Evolutionary conservation across 176 grass and related monocot species (phyloP), one percentile per base, ranked within the genome.

Genomic region (Lolium multiflorum): DNA sequence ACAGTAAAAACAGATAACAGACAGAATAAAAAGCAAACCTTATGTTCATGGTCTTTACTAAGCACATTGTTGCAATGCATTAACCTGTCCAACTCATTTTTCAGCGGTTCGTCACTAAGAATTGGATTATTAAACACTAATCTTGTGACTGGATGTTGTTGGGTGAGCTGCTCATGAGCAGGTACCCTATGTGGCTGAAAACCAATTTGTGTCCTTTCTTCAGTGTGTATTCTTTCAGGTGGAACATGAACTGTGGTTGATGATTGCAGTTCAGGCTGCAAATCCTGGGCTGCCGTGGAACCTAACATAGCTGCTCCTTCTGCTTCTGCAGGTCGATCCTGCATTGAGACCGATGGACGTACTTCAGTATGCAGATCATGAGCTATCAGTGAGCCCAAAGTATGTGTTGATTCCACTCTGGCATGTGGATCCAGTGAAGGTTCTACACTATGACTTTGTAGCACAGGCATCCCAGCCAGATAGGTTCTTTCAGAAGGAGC

Each of bases 61-160:
- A 93, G 60, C 16, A 13, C 11, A 76, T 58, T 26, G 2, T 16
- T 46, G 11, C 25, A 70, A 11, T 57, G 7, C n/a, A 71, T 87
- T 79, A 98, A 77, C 14, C 43, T 89, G 28, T 76, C 78, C 28
- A 90, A 62, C 78, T 95, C 93, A 92, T 90, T 95, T 81, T 39
- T 92, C 65, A 95, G 63, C 7, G 90, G 93, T 61, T 92, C 83
- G 0, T 77, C 51, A 77, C 87, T 85, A 79, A 20, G 0, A n/a
- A 38, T 26, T 81, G 54, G 71, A 84, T 78, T 51, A 84, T 75
- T 56, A 28, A 49, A 80, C 73, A 68, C 24, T 55, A 86, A 72
- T 31, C 21, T 58, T 44, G 63, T 39, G 71, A 79, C 35, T 43
- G 82, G 66, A 81, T 81, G 83, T n/a, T 81, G 50, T 26, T 88